Evolutionary conservation across 345 rosid species (phyloP).

Genomic region (Arabidopsis thaliana): DNA sequence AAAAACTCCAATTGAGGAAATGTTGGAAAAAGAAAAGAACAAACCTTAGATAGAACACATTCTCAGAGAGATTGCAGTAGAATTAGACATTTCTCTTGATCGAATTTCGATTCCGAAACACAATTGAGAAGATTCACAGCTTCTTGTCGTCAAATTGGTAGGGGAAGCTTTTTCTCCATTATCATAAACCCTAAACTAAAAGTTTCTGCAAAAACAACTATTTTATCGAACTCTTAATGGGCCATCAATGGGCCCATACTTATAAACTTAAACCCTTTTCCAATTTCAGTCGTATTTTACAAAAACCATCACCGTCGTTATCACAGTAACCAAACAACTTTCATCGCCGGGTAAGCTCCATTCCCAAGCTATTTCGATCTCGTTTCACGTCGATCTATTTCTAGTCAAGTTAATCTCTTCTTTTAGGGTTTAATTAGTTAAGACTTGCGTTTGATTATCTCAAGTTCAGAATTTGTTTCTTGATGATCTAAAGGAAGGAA

Average conservation of each 20-base stretch:
- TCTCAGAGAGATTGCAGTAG: constrained; percentile 65
- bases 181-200: not conserved
- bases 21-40: constrained; percentile 32
- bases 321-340: not conserved
- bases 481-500: not conserved
- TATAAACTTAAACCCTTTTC: not conserved
- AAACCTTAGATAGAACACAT: constrained; percentile 77
- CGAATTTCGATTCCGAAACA: constrained; percentile 68
- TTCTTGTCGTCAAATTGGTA: not conserved
- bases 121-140: constrained; percentile 74
- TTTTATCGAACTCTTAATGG: not conserved
- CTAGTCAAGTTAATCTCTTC: not conserved
- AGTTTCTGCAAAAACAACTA: not conserved
- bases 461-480: constrained; percentile 14
- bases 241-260: not conserved
- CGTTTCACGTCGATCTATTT: not conserved
- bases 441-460: constrained; percentile 5
- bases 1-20: no score
- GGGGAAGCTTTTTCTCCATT: not conserved
- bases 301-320: not conserved
- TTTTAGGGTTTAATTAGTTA: not conserved
- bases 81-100: constrained; percentile 62
- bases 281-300: not conserved
- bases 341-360: constrained; percentile 3
- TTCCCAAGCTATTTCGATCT: constrained; percentile 1